phyloP scores from a whole-genome alignment of 139 green algal species.

The Spirogloea muscicola region DNA sequence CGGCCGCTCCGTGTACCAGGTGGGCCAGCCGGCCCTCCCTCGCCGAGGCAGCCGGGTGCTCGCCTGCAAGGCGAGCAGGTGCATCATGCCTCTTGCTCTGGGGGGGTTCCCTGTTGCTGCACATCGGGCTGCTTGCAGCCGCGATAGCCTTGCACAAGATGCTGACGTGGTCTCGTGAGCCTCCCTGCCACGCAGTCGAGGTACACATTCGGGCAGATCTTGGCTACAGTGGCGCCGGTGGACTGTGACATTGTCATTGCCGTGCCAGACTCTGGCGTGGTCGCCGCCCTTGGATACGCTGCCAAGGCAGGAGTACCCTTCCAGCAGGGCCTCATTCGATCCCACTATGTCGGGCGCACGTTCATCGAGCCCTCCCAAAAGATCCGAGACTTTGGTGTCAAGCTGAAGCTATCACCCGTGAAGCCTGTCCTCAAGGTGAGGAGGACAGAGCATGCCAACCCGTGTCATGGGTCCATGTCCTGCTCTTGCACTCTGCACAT shows the following conservation, averaged over 20 bases:
- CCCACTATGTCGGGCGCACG: conserved; percentile 94
- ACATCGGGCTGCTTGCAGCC: too few species aligned
- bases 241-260: conserved; percentile 51
- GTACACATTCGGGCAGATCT: conserved; percentile 49
- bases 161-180: too few species aligned
- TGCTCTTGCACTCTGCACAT: too few species aligned
- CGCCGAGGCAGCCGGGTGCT: too few species aligned
- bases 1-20: conserved; percentile 92
- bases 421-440: conserved; percentile 28
- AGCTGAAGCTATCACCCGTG: conserved; percentile 47
- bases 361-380: conserved; percentile 99
- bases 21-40: conserved; percentile 3
- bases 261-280: conserved; percentile 42
- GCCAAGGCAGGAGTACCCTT: conserved; percentile 73
- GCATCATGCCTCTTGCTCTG: too few species aligned
- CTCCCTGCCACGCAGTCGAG: conserved; percentile 24
- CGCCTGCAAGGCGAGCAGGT: too few species aligned
- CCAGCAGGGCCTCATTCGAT: conserved; percentile 91
- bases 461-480: too few species aligned
- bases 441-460: too few species aligned
- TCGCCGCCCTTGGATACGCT: conserved; percentile 44
- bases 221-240: conserved; percentile 24
- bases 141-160: too few species aligned
- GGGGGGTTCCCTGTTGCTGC: too few species aligned
- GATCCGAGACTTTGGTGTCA: conserved; percentile 85